A percentile compares a stretch with the other conserved stretches of the same genome.
phyloP scores from a whole-genome alignment of 1,139 yeast genomes.

The Hyphopichia khmerensis region DNA sequence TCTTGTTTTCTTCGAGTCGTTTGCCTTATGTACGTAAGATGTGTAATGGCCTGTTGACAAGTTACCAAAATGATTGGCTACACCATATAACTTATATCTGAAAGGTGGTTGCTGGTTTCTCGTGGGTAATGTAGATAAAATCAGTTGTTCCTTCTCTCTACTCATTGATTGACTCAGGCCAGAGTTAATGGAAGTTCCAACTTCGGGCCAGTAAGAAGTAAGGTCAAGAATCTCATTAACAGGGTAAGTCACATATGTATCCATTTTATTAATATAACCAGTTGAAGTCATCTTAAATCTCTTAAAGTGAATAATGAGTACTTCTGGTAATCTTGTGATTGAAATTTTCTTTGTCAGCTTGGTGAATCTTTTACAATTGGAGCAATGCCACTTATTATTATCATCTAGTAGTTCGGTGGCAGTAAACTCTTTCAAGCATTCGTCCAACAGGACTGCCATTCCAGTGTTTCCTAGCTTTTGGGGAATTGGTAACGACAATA shows the following conservation, averaged over 20 bases:
- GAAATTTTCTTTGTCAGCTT: constrained; percentile 67
- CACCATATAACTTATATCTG: constrained; percentile 74
- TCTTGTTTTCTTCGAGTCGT: constrained; percentile 30
- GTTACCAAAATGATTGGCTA: constrained; percentile 84
- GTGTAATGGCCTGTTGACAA: constrained; percentile 93
- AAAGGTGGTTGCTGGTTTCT: constrained; percentile 83
- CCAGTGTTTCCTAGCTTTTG: constrained; percentile 20
- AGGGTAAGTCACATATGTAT: constrained; percentile 63
- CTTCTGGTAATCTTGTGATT: constrained; percentile 71
- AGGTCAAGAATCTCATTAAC: constrained; percentile 56
- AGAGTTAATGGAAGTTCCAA: constrained; percentile 31
- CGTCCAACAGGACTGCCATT: constrained; percentile 45
- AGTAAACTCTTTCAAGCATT: constrained; percentile 71
- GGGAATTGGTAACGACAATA: constrained; percentile 74
- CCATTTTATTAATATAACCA: constrained; percentile 55
- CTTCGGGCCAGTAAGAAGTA: constrained; percentile 76
- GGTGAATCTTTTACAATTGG: constrained; percentile 68
- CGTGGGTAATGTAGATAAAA: constrained; percentile 54
- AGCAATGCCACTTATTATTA: constrained; percentile 88
- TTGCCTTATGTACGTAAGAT: constrained; percentile 66
- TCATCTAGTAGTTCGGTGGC: constrained; percentile 69
- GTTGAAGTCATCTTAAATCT: constrained; percentile 59
- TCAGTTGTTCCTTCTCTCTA: constrained; percentile 39
- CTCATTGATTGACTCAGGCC: constrained; percentile 22
- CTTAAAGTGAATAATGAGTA: constrained; percentile 74